phyloP scores from a whole-genome alignment of 2,329 filamentous ascomycete species.

The Whalleya microplaca region DNA sequence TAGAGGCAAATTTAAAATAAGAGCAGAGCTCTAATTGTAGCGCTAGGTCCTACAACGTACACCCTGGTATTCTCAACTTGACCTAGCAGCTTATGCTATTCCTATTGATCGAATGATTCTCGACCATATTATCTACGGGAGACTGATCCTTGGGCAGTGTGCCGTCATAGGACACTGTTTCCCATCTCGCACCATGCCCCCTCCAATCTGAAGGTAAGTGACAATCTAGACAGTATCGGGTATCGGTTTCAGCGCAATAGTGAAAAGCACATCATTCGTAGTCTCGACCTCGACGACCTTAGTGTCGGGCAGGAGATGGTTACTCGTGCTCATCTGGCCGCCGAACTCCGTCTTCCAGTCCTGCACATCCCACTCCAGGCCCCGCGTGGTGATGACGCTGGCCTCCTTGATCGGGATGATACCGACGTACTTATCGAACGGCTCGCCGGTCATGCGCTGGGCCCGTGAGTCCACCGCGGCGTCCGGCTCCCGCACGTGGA shows the following conservation, averaged over 20 bases:
- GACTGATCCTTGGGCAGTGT: no score
- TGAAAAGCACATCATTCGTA: constrained; percentile 71
- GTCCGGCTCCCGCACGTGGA: constrained; percentile 60
- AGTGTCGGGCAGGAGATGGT: constrained; percentile 66
- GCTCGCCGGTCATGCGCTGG: constrained; percentile 33
- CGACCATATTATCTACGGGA: no score
- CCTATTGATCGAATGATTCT: no score
- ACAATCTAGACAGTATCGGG: neutral
- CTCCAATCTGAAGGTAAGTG: no score
- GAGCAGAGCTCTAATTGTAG: no score
- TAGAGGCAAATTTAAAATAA: no score
- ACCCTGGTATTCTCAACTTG: no score
- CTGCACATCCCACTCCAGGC: constrained; percentile 88
- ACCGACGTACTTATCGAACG: constrained; percentile 80
- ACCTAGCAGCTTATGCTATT: no score
- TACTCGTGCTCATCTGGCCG: constrained; percentile 77
- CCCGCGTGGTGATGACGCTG: constrained; percentile 75
- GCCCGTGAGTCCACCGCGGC: neutral
- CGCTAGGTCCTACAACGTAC: no score
- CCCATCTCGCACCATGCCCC: no score
- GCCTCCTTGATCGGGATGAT: constrained; percentile 84
- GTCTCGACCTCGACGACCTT: constrained; percentile 66
- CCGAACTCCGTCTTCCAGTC: constrained; percentile 81
- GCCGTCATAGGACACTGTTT: no score
- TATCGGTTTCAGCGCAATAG: constrained; percentile 61